Conservation (phyloP, 2,329 filamentous ascomycete genomes). For the Neophaeococcomyces mojaviensis region DNA sequence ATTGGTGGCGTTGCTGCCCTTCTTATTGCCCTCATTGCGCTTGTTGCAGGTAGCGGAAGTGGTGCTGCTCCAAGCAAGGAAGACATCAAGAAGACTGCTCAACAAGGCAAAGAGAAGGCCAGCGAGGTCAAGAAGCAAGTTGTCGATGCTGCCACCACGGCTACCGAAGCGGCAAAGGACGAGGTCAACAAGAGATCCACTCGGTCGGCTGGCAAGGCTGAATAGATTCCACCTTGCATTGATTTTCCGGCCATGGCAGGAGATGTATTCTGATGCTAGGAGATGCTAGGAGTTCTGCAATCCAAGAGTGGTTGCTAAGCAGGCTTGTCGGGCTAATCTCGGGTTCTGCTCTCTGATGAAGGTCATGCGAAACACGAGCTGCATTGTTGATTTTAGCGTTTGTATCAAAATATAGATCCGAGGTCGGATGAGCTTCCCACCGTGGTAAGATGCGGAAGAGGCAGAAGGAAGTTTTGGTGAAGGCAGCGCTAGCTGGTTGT, state of each 20-base stretch:
- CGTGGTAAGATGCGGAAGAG: too few relatives aligned
- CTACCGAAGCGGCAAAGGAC: constrained; percentile 67
- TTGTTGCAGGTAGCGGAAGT: constrained; percentile 56
- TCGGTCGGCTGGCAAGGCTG: constrained; percentile 29
- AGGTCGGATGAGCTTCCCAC: too few relatives aligned
- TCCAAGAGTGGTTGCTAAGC: too few relatives aligned
- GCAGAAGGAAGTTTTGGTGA: too few relatives aligned
- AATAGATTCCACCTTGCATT: constrained; percentile 8
- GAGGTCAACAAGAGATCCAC: constrained; percentile 57
- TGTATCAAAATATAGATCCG: neutral
- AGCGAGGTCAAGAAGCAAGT: constrained; percentile 55
- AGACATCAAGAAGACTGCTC: constrained; percentile 66
- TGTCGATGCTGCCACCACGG: constrained; percentile 53
- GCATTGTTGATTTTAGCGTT: neutral
- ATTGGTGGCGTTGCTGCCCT: constrained; percentile 64
- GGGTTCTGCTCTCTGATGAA: neutral
- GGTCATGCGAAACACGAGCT: neutral
- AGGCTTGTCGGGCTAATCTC: too few relatives aligned
- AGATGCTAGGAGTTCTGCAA: too few relatives aligned
- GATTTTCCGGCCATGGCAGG: too few relatives aligned
- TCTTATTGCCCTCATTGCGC: constrained; percentile 62
- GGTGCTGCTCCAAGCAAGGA: constrained; percentile 63
- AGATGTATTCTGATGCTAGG: too few relatives aligned
- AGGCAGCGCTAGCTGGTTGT: too few relatives aligned
- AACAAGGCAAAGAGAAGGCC: constrained; percentile 50